Conservation (phyloP, 768 basidiomycete genomes). For the Kockovaella imperatae region DNA sequence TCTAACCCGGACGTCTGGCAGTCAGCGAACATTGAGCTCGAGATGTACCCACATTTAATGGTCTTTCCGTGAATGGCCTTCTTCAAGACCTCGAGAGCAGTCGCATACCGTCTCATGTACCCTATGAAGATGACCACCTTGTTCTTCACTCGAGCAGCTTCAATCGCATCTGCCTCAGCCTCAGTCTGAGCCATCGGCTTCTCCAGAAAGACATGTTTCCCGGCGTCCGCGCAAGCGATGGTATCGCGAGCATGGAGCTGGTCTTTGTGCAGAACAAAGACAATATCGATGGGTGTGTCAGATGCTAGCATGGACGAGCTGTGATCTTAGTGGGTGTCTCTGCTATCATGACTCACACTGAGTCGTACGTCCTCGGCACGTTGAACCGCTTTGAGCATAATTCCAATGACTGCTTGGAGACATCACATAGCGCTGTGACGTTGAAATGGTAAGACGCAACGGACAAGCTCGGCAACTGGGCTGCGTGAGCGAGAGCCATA, state of each 20-base stretch:
- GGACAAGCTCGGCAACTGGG: constrained; percentile 20
- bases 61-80: constrained; percentile 22
- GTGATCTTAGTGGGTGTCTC: not conserved
- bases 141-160: constrained; percentile 22
- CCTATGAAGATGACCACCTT: constrained; percentile 29
- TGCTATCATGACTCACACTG: constrained; percentile 11
- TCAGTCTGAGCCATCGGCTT: constrained; percentile 37
- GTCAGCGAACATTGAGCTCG: not conserved
- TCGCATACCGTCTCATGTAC: constrained; percentile 40
- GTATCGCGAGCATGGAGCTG: constrained; percentile 24
- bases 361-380: constrained; percentile 11
- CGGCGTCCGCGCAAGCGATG: constrained; percentile 14
- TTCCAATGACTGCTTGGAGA: constrained; percentile 14
- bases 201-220: constrained; percentile 39
- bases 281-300: constrained; percentile 19
- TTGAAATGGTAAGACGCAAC: constrained; percentile 16
- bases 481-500: not conserved
- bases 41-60: constrained; percentile 23
- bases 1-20: constrained; percentile 12
- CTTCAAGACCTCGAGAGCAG: constrained; percentile 26
- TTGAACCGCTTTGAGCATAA: constrained; percentile 15
- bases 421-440: constrained; percentile 20
- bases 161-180: constrained; percentile 26
- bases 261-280: constrained; percentile 23
- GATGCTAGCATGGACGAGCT: constrained; percentile 12